These are phyloP conservation scores for Coffea eugenioides DNA, from an alignment of 257 asterid genomes.

Conservation along the genomic window DNA sequence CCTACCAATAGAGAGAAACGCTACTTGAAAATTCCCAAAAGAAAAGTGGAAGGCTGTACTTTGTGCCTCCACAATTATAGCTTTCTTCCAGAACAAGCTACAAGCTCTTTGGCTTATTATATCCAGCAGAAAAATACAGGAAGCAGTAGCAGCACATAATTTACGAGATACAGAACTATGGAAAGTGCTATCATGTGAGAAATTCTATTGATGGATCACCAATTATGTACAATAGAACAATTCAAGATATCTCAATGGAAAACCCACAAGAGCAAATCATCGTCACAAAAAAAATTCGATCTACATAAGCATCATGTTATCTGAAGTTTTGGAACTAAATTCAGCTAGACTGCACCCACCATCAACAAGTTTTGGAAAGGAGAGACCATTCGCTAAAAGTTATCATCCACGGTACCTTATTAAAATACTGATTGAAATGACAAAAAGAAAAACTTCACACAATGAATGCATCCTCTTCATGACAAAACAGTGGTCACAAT, in stretches of 20 bases:
- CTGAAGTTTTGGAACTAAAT: background rate
- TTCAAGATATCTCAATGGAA: background rate
- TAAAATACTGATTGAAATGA: background rate
- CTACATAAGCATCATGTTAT: background rate
- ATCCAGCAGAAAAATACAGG: background rate
- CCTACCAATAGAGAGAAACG: background rate
- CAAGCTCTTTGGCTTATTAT: background rate
- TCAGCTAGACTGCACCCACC: background rate
- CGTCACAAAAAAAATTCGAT: background rate
- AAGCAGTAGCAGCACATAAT: background rate
- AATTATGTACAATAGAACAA: background rate
- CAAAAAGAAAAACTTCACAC: background rate
- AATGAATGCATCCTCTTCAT: background rate
- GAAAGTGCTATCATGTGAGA: background rate
- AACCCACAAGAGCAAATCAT: background rate
- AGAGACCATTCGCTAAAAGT: background rate
- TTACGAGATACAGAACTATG: background rate
- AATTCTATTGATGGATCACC: constrained; percentile 3
- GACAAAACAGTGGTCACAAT: background rate
- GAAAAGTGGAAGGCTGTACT: background rate
- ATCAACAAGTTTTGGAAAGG: background rate
- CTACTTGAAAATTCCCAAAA: background rate
- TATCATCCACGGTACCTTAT: background rate
- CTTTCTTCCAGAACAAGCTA: background rate
- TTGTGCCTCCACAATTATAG: background rate